Evolutionary conservation across 306 rosid genomes (phyloP).

Genomic region (Quercus engelmannii): DNA sequence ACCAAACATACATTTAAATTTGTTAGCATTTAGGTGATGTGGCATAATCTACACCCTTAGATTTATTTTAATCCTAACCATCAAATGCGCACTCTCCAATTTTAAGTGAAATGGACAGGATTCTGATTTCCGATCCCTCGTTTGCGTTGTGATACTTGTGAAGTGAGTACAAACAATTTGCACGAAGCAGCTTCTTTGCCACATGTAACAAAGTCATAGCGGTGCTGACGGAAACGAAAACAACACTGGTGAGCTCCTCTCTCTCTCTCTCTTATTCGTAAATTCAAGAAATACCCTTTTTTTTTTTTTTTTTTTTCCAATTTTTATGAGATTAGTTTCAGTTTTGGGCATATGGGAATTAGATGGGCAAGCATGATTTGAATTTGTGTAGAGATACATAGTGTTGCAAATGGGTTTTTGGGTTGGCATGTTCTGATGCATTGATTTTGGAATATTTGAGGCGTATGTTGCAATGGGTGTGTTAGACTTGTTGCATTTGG

Average conservation of each 20-base stretch:
- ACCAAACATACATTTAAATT: no score
- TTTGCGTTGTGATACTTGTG: no score
- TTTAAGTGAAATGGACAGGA: no score
- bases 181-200: background rate
- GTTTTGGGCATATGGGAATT: no score
- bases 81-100: no score
- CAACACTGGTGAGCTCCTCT: background rate
- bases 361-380: background rate
- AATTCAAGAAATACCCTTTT: background rate
- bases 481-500: background rate
- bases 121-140: no score
- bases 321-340: no score
- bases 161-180: no score
- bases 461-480: background rate
- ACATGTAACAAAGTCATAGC: background rate
- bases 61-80: no score
- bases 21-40: no score
- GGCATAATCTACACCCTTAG: no score
- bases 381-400: background rate
- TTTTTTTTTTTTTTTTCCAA: background rate
- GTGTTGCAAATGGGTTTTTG: background rate
- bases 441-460: background rate
- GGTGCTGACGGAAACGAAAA: background rate
- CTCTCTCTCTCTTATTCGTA: background rate
- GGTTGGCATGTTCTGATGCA: background rate